These are phyloP conservation scores for Aureoboletus auriporus DNA, from an alignment of 768 basidiomycete species.

Conservation along the genomic window DNA sequence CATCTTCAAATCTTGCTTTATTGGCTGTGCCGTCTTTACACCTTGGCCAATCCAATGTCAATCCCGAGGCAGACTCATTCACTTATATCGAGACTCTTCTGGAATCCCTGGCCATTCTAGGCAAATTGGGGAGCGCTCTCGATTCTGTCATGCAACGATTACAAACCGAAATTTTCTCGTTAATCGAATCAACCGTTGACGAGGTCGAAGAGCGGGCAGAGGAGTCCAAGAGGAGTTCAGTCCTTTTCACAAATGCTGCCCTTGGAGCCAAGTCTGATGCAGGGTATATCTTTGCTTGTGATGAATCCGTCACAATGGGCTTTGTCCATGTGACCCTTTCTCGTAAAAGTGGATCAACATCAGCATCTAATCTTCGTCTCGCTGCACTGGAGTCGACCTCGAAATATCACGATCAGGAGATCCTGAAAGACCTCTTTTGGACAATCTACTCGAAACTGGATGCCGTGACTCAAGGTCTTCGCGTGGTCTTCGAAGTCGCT, in stretches of 20 bases:
- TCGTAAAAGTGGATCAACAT: constrained; percentile 27
- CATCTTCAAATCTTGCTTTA: constrained; percentile 21
- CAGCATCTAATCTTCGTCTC: constrained; percentile 57
- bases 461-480: constrained; percentile 87
- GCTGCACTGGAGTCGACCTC: constrained; percentile 70
- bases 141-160: constrained; percentile 83
- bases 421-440: constrained; percentile 92
- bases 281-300: constrained; percentile 46
- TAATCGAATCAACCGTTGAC: constrained; percentile 84
- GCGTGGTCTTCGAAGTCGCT: constrained; percentile 87
- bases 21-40: constrained; percentile 18
- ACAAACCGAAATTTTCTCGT: constrained; percentile 73
- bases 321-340: constrained; percentile 25
- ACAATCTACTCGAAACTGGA: constrained; percentile 93
- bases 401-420: constrained; percentile 77
- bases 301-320: constrained; percentile 12
- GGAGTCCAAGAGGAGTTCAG: constrained; percentile 56
- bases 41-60: constrained; percentile 32
- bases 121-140: constrained; percentile 78
- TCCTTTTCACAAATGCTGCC: constrained; percentile 31
- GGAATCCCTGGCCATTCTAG: constrained; percentile 89
- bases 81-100: constrained; percentile 88
- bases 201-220: constrained; percentile 92
- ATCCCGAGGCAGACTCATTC: constrained; percentile 93
- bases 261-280: constrained; percentile 45